These are phyloP conservation scores for Colletotrichum phormii DNA, from an alignment of 2,329 filamentous ascomycete genomes.

Conservation along the genomic window DNA sequence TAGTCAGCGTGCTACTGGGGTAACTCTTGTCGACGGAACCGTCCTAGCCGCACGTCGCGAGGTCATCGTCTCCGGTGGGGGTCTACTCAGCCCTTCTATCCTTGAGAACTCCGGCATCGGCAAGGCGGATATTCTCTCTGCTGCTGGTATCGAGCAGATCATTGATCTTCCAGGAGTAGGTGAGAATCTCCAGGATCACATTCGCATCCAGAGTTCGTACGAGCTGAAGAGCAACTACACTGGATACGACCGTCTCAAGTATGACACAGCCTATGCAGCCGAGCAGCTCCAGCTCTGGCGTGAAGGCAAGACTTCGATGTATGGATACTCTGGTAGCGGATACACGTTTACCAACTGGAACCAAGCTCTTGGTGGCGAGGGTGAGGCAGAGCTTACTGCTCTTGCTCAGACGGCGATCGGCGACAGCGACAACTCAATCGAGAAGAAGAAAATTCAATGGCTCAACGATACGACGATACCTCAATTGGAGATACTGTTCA, in stretches of 20 bases:
- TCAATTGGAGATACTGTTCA: slow-evolving; percentile 57
- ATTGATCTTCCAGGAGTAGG: slow-evolving; percentile 68
- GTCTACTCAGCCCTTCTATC: slow-evolving; percentile 66
- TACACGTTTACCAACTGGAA: slow-evolving; percentile 56
- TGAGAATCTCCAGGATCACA: slow-evolving; percentile 49
- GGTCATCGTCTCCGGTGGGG: slow-evolving; percentile 53
- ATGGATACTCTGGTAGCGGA: slow-evolving; percentile 52
- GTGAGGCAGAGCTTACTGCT: slow-evolving; percentile 41
- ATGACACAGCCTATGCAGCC: slow-evolving; percentile 47
- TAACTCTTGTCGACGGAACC: slow-evolving; percentile 41
- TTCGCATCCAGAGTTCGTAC: slow-evolving; percentile 47
- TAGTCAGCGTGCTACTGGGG: slow-evolving; percentile 36
- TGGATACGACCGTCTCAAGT: slow-evolving; percentile 45
- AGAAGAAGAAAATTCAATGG: slow-evolving; percentile 53
- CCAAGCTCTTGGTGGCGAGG: slow-evolving; percentile 47
- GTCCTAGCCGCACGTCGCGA: slow-evolving; percentile 41
- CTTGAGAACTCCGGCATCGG: slow-evolving; percentile 70
- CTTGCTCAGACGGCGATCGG: slow-evolving; percentile 47
- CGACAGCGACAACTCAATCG: slow-evolving; percentile 44
- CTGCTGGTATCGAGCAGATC: slow-evolving; percentile 58
- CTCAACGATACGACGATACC: slow-evolving; percentile 50
- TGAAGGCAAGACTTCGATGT: slow-evolving; percentile 45
- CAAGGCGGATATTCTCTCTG: slow-evolving; percentile 56
- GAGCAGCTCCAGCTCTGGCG: slow-evolving; percentile 52
- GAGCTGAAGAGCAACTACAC: slow-evolving; percentile 46